Conservation (phyloP, 2,329 filamentous ascomycete species). For the Sclerotinia nivalis region DNA sequence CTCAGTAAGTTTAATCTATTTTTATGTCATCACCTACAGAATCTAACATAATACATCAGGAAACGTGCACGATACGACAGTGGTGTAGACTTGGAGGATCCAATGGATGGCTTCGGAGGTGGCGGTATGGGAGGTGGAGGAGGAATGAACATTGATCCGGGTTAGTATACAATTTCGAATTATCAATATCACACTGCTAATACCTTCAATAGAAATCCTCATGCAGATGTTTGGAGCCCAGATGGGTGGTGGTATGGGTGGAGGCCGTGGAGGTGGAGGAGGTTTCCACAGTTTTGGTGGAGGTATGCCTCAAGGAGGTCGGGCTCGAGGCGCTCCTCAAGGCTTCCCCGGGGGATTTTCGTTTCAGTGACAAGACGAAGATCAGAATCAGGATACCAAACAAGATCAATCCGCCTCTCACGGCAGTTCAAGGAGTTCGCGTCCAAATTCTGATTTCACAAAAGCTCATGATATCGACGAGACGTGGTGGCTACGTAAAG, state of each 20-base stretch:
- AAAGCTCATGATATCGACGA: conserved; percentile 28
- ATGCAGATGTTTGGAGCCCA: conserved; percentile 43
- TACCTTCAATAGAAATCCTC: conserved; percentile 34
- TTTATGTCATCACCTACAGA: conserved; percentile 12
- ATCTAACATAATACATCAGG: conserved; percentile 50
- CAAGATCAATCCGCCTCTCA: conserved; percentile 13
- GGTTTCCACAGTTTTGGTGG: conserved; percentile 51
- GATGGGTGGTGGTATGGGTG: conserved; percentile 47
- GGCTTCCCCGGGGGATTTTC: conserved; percentile 57
- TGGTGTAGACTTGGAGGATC: conserved; percentile 87
- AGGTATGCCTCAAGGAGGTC: conserved; percentile 48
- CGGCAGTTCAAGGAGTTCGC: conserved; percentile 11
- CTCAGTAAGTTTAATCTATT: conserved; percentile 66
- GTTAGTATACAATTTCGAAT: conserved; percentile 1
- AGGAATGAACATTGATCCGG: conserved; percentile 45
- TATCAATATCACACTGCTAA: conserved; percentile 7
- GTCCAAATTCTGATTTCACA: conserved; percentile 17
- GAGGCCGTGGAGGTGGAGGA: conserved; percentile 52
- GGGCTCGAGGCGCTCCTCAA: conserved; percentile 39
- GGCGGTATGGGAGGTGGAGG: conserved; percentile 57
- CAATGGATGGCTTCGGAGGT: conserved; percentile 70
- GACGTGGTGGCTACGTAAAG: conserved; percentile 33
- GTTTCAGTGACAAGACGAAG: conserved; percentile 51
- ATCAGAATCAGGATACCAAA: conserved; percentile 19
- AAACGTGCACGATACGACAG: conserved; percentile 91